phyloP scores from a whole-genome alignment of 2,329 filamentous ascomycete species.

The Claviceps cyperi region DNA sequence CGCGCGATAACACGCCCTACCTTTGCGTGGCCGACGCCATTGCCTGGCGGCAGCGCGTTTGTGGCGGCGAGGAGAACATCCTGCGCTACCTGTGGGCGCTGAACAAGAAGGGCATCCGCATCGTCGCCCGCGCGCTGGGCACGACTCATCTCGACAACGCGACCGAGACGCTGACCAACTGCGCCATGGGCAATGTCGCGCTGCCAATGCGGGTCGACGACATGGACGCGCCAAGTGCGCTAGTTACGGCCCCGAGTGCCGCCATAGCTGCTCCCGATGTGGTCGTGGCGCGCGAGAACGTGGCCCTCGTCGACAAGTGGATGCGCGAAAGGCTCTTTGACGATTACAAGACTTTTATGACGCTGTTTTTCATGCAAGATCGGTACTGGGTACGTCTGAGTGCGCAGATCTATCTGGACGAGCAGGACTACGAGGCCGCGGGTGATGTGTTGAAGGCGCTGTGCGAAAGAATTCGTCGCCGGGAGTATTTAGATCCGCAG shows the following conservation, averaged over 20 bases:
- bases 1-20: slow-evolving; percentile 57
- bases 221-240: slow-evolving; percentile 13
- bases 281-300: slow-evolving; percentile 18
- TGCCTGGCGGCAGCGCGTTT: slow-evolving; percentile 50
- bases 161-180: slow-evolving; percentile 45
- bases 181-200: slow-evolving; percentile 58
- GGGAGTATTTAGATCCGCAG: slow-evolving; percentile 16
- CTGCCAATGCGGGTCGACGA: slow-evolving; percentile 43
- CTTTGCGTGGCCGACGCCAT: slow-evolving; percentile 59
- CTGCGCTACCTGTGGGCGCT: slow-evolving; percentile 46
- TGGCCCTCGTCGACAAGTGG: slow-evolving; percentile 36
- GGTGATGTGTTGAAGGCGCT: slow-evolving; percentile 41
- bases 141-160: slow-evolving; percentile 60
- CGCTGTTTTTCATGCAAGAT: slow-evolving; percentile 44
- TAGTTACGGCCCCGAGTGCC: slow-evolving; percentile 4
- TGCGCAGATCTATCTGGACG: slow-evolving; percentile 72
- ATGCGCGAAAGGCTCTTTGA: slow-evolving; percentile 36
- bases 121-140: slow-evolving; percentile 46
- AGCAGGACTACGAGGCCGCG: slow-evolving; percentile 62
- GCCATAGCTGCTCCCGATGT: background rate
- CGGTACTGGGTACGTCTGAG: slow-evolving; percentile 60
- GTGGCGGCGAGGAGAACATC: slow-evolving; percentile 63
- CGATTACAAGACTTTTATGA: slow-evolving; percentile 59
- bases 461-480: slow-evolving; percentile 24
- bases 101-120: slow-evolving; percentile 46